phyloP scores from a whole-genome alignment of 352 stramenopile species.

The Globisporangium sylvaticum region DNA sequence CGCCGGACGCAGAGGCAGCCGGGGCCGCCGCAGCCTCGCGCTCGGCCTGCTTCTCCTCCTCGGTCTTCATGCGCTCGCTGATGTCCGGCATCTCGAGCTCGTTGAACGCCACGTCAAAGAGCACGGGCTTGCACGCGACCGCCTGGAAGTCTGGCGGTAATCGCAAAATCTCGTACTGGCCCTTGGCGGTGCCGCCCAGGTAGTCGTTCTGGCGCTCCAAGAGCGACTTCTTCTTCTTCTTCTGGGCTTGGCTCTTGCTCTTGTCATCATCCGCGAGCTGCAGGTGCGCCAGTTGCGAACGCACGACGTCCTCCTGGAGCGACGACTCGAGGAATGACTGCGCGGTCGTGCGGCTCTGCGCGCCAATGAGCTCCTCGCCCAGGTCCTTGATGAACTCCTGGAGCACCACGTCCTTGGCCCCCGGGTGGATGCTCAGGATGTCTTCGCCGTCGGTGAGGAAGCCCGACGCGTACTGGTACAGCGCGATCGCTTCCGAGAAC shows the following conservation, averaged over 20 bases:
- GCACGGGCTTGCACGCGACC: constrained; percentile 70
- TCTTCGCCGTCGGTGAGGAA: constrained; percentile 64
- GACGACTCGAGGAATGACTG: constrained; percentile 67
- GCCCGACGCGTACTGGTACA: constrained; percentile 68
- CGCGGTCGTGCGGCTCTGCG: constrained; percentile 64
- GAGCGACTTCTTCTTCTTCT: constrained; percentile 30
- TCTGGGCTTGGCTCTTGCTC: constrained; percentile 20
- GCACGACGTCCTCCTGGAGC: constrained; percentile 48
- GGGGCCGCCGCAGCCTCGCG: constrained; percentile 31
- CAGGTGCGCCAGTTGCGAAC: constrained; percentile 63
- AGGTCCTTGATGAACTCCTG: constrained; percentile 62
- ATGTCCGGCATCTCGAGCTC: constrained; percentile 80
- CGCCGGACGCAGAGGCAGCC: constrained; percentile 18
- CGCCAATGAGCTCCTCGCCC: constrained; percentile 53
- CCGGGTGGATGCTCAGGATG: constrained; percentile 48
- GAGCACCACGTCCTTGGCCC: constrained; percentile 55
- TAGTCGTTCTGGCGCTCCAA: constrained; percentile 59
- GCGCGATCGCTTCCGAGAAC: constrained; percentile 59
- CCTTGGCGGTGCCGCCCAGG: constrained; percentile 38
- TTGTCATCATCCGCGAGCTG: constrained; percentile 26
- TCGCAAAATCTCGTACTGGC: constrained; percentile 59
- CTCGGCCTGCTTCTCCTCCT: constrained; percentile 66
- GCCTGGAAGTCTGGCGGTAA: constrained; percentile 61
- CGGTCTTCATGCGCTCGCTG: constrained; percentile 67
- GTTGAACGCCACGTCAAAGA: constrained; percentile 83